Conservation (phyloP, 2,329 filamentous ascomycete genomes). For the Talaromyces rugulosus region DNA sequence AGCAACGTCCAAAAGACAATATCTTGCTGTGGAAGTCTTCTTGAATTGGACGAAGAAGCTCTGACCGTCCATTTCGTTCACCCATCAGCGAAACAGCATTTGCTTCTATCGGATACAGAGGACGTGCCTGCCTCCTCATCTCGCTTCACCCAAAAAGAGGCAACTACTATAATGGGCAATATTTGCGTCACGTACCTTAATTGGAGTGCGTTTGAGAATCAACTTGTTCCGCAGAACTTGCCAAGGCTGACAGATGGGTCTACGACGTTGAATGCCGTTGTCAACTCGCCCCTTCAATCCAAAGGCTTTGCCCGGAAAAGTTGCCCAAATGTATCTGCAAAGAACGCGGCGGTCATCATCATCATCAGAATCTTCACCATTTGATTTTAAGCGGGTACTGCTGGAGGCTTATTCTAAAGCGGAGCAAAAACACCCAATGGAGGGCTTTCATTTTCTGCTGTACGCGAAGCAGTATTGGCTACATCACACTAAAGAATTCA, state of each 20-base stretch:
- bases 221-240: background rate
- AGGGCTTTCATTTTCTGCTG: background rate
- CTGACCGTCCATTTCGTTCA: conserved; percentile 6
- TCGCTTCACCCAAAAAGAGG: background rate
- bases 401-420: background rate
- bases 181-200: conserved; percentile 6
- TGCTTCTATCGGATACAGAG: background rate
- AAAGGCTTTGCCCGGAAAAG: background rate
- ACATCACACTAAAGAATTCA: background rate
- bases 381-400: conserved; percentile 1
- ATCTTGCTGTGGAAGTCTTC: conserved; percentile 1
- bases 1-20: conserved; percentile 1
- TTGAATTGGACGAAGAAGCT: conserved; percentile 3
- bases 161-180: background rate
- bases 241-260: conserved; percentile 1
- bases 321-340: background rate
- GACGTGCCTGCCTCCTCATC: background rate
- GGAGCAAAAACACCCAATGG: background rate
- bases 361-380: background rate
- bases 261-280: background rate
- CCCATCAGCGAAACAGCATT: conserved; percentile 5
- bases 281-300: background rate
- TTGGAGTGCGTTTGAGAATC: background rate
- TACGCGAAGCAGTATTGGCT: background rate
- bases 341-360: background rate